These are phyloP conservation scores for Globisporangium recalcitrans DNA, from an alignment of 352 stramenopile species.

Conservation along the genomic window DNA sequence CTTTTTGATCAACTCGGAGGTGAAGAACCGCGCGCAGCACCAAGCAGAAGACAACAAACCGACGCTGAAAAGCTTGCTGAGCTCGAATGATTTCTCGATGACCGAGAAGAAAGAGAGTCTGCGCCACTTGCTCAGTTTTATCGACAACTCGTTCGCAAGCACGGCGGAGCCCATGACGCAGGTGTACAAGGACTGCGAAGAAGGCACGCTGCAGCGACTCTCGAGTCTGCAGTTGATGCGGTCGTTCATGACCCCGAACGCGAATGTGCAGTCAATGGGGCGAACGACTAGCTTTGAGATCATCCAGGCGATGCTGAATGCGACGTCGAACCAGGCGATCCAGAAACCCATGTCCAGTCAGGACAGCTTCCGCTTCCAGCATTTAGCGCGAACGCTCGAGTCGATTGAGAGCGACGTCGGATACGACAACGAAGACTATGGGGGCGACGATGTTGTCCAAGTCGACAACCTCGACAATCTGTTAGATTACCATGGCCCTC, in stretches of 20 bases:
- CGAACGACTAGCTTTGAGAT: conserved; percentile 86
- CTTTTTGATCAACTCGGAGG: conserved; percentile 52
- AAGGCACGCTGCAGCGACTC: conserved; percentile 59
- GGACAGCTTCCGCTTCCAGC: conserved; percentile 84
- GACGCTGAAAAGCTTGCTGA: conserved; percentile 76
- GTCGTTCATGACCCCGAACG: conserved; percentile 56
- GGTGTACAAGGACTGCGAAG: conserved; percentile 76
- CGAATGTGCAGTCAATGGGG: conserved; percentile 36
- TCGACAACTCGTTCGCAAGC: conserved; percentile 80
- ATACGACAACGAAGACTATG: conserved; percentile 83
- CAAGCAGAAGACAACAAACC: conserved; percentile 32
- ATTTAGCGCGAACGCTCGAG: conserved; percentile 69
- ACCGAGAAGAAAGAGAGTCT: conserved; percentile 86
- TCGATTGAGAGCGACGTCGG: conserved; percentile 78
- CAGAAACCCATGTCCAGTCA: conserved; percentile 86
- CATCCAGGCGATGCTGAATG: conserved; percentile 85
- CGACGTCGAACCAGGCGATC: conserved; percentile 78
- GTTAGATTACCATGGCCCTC: conserved; percentile 58
- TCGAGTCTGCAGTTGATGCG: conserved; percentile 81
- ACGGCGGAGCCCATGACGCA: conserved; percentile 70
- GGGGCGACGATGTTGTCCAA: conserved; percentile 72
- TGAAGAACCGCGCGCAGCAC: conserved; percentile 33
- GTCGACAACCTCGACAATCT: conserved; percentile 85
- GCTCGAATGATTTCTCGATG: conserved; percentile 78
- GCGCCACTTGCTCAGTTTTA: conserved; percentile 73